Conservation (phyloP, 345 rosid species). For the Anacardium occidentale region DNA sequence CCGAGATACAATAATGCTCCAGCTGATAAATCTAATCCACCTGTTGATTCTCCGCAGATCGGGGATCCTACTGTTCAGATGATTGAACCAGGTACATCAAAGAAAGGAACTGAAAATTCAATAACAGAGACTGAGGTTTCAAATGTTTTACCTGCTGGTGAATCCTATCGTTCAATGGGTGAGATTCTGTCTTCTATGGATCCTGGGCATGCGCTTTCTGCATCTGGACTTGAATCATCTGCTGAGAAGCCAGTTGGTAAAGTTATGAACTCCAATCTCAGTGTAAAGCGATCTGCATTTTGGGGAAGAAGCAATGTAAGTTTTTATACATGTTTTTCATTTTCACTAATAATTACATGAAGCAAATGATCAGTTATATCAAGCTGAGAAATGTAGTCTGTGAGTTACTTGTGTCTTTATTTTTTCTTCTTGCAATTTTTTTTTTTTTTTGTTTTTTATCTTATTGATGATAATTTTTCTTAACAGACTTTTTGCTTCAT, state of each 20-base stretch:
- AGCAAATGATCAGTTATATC: background rate
- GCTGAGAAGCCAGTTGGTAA: slow-evolving; percentile 60
- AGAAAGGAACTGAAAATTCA: slow-evolving; percentile 51
- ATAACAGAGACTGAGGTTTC: slow-evolving; percentile 45
- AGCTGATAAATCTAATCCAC: slow-evolving; percentile 44
- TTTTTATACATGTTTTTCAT: slow-evolving; percentile 19
- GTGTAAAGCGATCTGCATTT: slow-evolving; percentile 64
- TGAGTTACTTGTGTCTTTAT: no score
- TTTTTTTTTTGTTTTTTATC: background rate
- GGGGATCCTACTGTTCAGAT: slow-evolving; percentile 45
- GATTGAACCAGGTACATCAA: slow-evolving; percentile 49
- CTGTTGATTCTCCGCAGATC: slow-evolving; percentile 37
- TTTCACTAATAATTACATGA: background rate
- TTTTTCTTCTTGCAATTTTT: background rate
- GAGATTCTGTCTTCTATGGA: slow-evolving; percentile 62
- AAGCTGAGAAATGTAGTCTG: background rate
- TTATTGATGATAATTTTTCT: background rate
- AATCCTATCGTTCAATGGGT: slow-evolving; percentile 75
- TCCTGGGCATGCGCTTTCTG: slow-evolving; percentile 52
- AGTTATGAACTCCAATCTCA: slow-evolving; percentile 55
- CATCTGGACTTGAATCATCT: slow-evolving; percentile 57
- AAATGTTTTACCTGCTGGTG: slow-evolving; percentile 47
- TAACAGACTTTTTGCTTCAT: background rate
- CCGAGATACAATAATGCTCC: slow-evolving; percentile 48
- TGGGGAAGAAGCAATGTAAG: slow-evolving; percentile 96